Conservation (phyloP, 768 basidiomycete species). For the Phallus indusiatus region DNA sequence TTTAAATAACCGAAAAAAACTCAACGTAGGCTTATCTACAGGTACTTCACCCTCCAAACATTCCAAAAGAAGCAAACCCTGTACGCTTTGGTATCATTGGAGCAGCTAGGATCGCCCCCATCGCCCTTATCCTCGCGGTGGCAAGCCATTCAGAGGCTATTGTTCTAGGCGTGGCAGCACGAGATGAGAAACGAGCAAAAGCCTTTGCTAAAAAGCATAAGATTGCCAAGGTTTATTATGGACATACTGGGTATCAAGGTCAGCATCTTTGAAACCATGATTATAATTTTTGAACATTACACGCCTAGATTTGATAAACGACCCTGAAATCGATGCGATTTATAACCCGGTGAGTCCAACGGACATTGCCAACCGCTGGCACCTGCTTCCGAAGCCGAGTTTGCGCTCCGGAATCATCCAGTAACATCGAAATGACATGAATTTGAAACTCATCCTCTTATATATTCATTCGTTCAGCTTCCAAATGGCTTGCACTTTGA, state of each 20-base stretch:
- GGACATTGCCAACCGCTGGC: neutral
- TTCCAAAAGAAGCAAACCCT: neutral
- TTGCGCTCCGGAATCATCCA: neutral
- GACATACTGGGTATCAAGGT: slow-evolving; percentile 16
- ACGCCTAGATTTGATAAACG: slow-evolving; percentile 17
- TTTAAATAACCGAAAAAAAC: too few relatives aligned
- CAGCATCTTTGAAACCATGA: too few relatives aligned
- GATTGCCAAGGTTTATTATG: slow-evolving; percentile 18
- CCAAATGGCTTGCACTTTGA: slow-evolving; percentile 25
- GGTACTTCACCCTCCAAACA: slow-evolving; percentile 1
- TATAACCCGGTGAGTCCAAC: slow-evolving; percentile 18
- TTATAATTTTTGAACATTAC: slow-evolving; percentile 4
- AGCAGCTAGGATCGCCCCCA: slow-evolving; percentile 21
- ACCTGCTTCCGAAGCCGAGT: neutral
- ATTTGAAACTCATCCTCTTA: neutral
- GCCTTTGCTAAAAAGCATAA: slow-evolving; percentile 21
- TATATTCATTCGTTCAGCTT: slow-evolving; percentile 4
- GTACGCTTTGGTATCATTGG: slow-evolving; percentile 21
- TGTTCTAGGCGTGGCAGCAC: slow-evolving; percentile 22
- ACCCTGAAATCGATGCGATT: slow-evolving; percentile 23
- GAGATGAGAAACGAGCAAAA: slow-evolving; percentile 18
- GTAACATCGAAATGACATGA: too few relatives aligned
- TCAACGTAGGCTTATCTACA: neutral
- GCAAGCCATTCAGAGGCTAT: slow-evolving; percentile 19
- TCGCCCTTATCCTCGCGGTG: slow-evolving; percentile 19